phyloP scores from a whole-genome alignment of 805 yeast species.

The Kodamaea leandrae region DNA sequence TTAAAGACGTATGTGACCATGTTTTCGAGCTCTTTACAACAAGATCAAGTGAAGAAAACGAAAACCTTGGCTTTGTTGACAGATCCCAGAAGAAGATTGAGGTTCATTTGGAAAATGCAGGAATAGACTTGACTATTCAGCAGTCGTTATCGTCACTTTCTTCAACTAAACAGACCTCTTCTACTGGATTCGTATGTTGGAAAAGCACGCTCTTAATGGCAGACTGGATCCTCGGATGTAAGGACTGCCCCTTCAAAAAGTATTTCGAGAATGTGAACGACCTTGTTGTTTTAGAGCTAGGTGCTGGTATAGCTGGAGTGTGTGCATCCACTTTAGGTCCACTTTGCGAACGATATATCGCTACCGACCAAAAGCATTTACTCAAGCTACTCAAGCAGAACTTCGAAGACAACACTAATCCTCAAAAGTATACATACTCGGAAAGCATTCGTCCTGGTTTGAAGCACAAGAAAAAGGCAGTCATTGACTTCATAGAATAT shows the following conservation, averaged over 20 bases:
- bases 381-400: constrained; percentile 50
- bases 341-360: constrained; percentile 38
- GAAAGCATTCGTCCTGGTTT: constrained; percentile 2
- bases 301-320: constrained; percentile 60
- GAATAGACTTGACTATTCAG: constrained; percentile 26
- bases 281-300: constrained; percentile 50
- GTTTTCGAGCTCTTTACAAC: constrained; percentile 31
- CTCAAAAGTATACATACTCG: constrained; percentile 6
- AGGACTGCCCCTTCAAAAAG: constrained; percentile 24
- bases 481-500: constrained; percentile 47
- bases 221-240: constrained; percentile 49
- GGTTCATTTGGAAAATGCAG: constrained; percentile 20
- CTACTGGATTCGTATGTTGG: constrained; percentile 71
- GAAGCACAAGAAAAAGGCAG: constrained; percentile 9
- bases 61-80: constrained; percentile 38
- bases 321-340: constrained; percentile 41
- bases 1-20: constrained; percentile 24
- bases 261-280: constrained; percentile 13
- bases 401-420: constrained; percentile 36
- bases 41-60: constrained; percentile 23
- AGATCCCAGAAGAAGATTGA: constrained; percentile 22
- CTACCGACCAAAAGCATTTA: constrained; percentile 58
- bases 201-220: constrained; percentile 45
- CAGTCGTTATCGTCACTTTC: constrained; percentile 36
- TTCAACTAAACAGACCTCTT: constrained; percentile 33